These are phyloP conservation scores for Skeletonema costatum DNA, from an alignment of 108 stramenopile species.

Conservation along the genomic window DNA sequence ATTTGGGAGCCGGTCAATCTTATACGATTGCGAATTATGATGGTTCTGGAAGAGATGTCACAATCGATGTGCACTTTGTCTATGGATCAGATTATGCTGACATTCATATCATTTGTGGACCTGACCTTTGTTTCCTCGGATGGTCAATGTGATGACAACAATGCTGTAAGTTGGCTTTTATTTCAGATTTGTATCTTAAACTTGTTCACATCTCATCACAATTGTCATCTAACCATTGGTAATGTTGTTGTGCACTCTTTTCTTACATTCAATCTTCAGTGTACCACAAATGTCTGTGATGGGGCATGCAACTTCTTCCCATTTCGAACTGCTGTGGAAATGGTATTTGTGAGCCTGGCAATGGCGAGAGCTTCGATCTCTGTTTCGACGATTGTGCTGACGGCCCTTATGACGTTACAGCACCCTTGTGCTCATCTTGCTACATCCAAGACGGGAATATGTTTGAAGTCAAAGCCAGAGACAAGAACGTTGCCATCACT, in stretches of 20 bases:
- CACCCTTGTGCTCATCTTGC: not conserved
- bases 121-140: not conserved
- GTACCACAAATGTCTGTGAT: not conserved
- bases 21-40: slow-evolving; percentile 25
- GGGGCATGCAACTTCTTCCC: not conserved
- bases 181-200: not conserved
- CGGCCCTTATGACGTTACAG: not conserved
- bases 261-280: not conserved
- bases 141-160: not conserved
- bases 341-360: not conserved
- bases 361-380: not conserved
- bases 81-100: not conserved
- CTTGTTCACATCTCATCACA: not conserved
- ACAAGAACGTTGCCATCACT: not conserved
- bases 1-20: not conserved
- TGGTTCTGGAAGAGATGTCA: slow-evolving; percentile 6
- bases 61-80: not conserved
- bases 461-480: slow-evolving; percentile 6
- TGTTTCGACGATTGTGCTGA: not conserved
- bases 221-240: not conserved
- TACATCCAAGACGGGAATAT: slow-evolving; percentile 8
- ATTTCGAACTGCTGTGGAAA: slow-evolving; percentile 1
- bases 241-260: not conserved
- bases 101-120: not conserved
- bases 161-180: not conserved